Conservation (phyloP, 768 basidiomycete genomes). For the Solioccasus polychromus region DNA sequence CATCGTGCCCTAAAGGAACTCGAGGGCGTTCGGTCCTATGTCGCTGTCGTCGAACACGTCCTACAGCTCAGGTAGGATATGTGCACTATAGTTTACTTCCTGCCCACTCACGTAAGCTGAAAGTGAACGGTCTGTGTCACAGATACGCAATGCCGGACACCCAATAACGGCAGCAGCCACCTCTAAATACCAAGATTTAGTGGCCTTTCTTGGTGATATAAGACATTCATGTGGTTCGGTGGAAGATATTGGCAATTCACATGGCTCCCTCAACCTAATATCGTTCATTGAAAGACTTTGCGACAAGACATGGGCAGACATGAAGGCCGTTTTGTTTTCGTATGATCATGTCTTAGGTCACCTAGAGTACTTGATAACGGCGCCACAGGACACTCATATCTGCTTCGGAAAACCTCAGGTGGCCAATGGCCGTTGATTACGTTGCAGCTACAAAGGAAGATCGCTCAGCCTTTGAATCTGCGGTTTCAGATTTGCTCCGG, state of each 20-base stretch:
- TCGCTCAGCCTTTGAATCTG: conserved; percentile 65
- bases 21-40: conserved; percentile 72
- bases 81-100: not conserved
- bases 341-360: conserved; percentile 35
- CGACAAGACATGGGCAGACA: conserved; percentile 72
- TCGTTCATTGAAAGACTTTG: conserved; percentile 59
- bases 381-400: conserved; percentile 53
- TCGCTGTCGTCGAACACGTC: conserved; percentile 67
- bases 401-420: conserved; percentile 73
- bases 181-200: conserved; percentile 57
- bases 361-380: not conserved
- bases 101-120: conserved; percentile 8
- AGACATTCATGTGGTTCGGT: conserved; percentile 41
- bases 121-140: conserved; percentile 59
- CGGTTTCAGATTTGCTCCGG: conserved; percentile 72
- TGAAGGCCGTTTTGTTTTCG: conserved; percentile 64
- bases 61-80: conserved; percentile 64
- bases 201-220: conserved; percentile 56
- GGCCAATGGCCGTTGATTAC: conserved; percentile 80
- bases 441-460: conserved; percentile 44
- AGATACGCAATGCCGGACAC: conserved; percentile 41
- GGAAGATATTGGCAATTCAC: conserved; percentile 42
- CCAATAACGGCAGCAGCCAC: conserved; percentile 47
- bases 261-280: conserved; percentile 58
- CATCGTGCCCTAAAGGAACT: conserved; percentile 78